These are phyloP conservation scores for Linum usitatissimum DNA, from an alignment of 345 rosid genomes.

Conservation along the genomic window DNA sequence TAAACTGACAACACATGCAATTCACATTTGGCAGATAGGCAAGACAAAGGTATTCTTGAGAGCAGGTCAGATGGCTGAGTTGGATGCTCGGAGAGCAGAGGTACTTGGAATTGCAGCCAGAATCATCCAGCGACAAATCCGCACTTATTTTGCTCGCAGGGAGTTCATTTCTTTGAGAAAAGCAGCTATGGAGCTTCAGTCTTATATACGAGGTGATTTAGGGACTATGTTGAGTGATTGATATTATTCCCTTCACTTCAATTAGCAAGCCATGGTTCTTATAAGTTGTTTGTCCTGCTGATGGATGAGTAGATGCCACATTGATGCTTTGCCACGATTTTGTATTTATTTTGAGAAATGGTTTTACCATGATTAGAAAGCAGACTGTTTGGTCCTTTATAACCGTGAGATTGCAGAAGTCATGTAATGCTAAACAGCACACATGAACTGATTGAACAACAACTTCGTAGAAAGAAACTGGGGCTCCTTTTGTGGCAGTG, in stretches of 20 bases:
- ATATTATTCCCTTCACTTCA: not conserved
- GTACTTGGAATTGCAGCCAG: conserved; percentile 9
- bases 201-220: conserved; percentile 10
- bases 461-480: not conserved
- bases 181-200: conserved; percentile 6
- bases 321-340: not conserved
- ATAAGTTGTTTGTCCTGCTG: not conserved
- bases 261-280: not conserved
- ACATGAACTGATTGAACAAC: not conserved
- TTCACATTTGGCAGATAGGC: conserved; percentile 4
- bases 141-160: conserved; percentile 2
- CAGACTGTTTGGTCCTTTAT: no score
- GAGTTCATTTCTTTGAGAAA: conserved; percentile 9
- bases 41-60: conserved; percentile 12
- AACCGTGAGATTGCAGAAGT: no score
- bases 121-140: conserved; percentile 8
- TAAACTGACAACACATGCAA: not conserved
- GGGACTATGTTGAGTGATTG: not conserved
- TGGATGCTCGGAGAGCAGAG: conserved; percentile 10
- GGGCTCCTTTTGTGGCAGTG: not conserved
- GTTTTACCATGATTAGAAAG: no score
- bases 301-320: not conserved
- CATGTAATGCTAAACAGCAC: not conserved
- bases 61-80: conserved; percentile 10
- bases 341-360: not conserved